Percentiles rank a stretch among this genome's conserved stretches.
These are phyloP conservation scores for Dioszegia hungarica DNA, from an alignment of 768 basidiomycete species.

Conservation along the genomic window DNA sequence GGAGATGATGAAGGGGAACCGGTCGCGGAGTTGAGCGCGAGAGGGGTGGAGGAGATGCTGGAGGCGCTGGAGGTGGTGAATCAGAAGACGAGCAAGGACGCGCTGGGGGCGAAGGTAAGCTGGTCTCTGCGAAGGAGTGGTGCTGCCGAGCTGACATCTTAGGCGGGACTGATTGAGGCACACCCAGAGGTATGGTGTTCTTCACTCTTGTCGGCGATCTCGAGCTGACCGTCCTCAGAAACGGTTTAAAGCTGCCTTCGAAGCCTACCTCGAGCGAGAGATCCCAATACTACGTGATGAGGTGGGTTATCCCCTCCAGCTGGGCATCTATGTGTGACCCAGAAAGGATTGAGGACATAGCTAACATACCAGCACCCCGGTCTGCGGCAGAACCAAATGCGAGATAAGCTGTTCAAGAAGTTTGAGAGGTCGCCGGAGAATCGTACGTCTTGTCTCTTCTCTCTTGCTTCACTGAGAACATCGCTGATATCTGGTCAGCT, in stretches of 20 bases:
- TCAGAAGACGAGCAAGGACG: conserved; percentile 88
- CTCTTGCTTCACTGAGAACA: too few relatives aligned
- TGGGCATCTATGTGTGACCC: too few relatives aligned
- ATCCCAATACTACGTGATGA: conserved; percentile 72
- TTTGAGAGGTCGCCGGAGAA: conserved; percentile 97
- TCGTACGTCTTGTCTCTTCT: too few relatives aligned
- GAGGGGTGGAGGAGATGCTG: conserved; percentile 83
- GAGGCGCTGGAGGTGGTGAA: conserved; percentile 84
- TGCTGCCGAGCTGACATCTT: neutral
- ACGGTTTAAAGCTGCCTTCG: conserved; percentile 88
- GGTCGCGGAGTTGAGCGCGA: conserved; percentile 69
- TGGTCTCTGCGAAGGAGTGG: neutral
- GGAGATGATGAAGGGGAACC: conserved; percentile 48
- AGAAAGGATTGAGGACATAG: too few relatives aligned
- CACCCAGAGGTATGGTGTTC: conserved; percentile 72
- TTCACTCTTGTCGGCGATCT: neutral
- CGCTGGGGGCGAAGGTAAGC: conserved; percentile 64
- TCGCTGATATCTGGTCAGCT: conserved; percentile 27
- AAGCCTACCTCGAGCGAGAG: conserved; percentile 82
- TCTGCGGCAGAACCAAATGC: conserved; percentile 83
- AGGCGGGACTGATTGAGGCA: conserved; percentile 74
- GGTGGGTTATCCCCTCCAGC: conserved; percentile 51
- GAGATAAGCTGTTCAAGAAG: conserved; percentile 85
- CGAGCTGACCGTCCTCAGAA: conserved; percentile 54
- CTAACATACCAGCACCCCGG: conserved; percentile 88